Evolutionary conservation across 129 eudicot species (phyloP).

Genomic region (Artemisia tridentata): DNA sequence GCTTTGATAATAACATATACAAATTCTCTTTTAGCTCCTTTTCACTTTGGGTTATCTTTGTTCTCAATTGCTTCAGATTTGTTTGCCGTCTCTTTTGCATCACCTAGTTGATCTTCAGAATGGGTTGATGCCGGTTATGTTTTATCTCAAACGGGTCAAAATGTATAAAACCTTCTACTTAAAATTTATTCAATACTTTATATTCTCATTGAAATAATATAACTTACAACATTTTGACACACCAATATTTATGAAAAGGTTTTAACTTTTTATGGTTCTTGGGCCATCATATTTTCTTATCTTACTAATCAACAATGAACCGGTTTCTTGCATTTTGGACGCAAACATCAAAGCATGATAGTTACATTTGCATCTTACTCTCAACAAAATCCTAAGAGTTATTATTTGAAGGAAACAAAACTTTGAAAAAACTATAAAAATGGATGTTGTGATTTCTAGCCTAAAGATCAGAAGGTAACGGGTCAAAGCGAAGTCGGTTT

Average conservation of each 20-base stretch:
- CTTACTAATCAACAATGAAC: conserved; percentile 65
- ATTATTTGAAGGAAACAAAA: neutral
- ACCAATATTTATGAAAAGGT: conserved; percentile 32
- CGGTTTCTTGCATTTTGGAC: conserved; percentile 72
- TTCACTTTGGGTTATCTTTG: conserved; percentile 64
- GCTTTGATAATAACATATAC: conserved; percentile 50
- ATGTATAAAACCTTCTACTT: no score
- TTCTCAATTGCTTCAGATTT: conserved; percentile 76
- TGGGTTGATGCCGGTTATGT: no score
- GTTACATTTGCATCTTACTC: conserved; percentile 95
- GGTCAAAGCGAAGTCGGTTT: conserved; percentile 89
- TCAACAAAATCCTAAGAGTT: conserved; percentile 30
- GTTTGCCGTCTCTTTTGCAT: conserved; percentile 89
- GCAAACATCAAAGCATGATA: conserved; percentile 83
- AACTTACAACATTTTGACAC: conserved; percentile 18
- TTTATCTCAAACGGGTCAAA: no score
- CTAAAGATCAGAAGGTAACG: conserved; percentile 77
- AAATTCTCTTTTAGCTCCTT: conserved; percentile 74
- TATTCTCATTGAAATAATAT: neutral
- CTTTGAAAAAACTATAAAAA: neutral
- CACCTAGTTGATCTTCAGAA: conserved; percentile 75
- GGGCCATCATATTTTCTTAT: conserved; percentile 51
- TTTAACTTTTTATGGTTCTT: conserved; percentile 47
- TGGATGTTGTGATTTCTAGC: conserved; percentile 28
- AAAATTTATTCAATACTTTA: no score